phyloP scores from a whole-genome alignment of 176 grass and related monocot species.

The Elymus sibiricus region DNA sequence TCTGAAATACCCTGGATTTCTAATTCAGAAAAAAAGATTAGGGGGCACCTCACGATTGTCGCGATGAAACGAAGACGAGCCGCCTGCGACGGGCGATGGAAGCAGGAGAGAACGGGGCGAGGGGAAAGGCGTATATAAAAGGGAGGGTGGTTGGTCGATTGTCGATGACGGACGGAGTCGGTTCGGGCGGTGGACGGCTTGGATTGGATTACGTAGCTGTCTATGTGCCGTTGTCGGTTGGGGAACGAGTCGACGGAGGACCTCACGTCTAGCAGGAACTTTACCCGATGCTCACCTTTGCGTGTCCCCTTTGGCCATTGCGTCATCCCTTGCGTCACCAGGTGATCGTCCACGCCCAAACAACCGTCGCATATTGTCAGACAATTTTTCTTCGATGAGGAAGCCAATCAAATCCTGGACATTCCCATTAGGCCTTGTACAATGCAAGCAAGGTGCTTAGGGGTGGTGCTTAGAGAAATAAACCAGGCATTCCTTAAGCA shows the following conservation, averaged over 20 bases:
- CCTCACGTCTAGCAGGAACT: background rate
- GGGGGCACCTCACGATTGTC: background rate
- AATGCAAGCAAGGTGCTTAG: too few species aligned
- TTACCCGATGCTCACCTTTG: background rate
- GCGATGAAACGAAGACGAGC: background rate
- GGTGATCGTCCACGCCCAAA: background rate
- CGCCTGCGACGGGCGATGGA: background rate
- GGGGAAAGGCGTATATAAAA: background rate
- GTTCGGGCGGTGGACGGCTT: background rate
- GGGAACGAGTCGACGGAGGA: background rate
- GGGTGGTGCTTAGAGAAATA: too few species aligned
- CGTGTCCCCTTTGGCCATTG: background rate
- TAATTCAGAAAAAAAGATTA: too few species aligned
- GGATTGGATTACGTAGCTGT: background rate
- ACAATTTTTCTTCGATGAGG: too few species aligned
- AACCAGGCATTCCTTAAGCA: too few species aligned
- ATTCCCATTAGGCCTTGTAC: too few species aligned
- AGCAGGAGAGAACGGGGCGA: background rate
- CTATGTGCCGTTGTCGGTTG: background rate
- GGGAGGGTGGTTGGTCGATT: background rate
- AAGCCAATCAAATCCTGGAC: too few species aligned
- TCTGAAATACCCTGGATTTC: background rate
- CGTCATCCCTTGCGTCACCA: slow-evolving; percentile 13
- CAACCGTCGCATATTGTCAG: too few species aligned
- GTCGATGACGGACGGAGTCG: background rate